Percentiles rank a stretch among this genome's conserved stretches.
Conservation (phyloP, 257 asterid species). For the Eustoma russellianum region DNA sequence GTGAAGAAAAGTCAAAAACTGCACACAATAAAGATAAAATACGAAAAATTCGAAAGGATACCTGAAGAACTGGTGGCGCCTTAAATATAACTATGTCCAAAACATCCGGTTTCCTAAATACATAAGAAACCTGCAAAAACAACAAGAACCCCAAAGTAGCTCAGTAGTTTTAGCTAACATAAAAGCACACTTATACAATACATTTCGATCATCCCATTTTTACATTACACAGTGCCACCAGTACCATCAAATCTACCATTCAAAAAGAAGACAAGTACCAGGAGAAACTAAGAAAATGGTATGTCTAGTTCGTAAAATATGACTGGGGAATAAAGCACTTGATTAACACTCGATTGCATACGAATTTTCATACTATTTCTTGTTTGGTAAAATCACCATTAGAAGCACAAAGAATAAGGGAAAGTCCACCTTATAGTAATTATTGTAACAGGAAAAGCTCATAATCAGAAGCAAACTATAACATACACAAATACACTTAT, state of each 20-base stretch:
- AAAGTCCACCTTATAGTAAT: too few species aligned
- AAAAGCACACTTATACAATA: neutral
- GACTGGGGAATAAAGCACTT: neutral
- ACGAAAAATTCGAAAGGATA: constrained; percentile 12
- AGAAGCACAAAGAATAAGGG: too few species aligned
- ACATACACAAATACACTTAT: too few species aligned
- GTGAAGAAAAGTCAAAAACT: neutral
- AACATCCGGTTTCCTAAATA: constrained; percentile 70
- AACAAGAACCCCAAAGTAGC: neutral
- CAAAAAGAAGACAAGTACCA: neutral
- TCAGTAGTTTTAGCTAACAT: neutral
- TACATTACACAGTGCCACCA: neutral
- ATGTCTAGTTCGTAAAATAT: neutral
- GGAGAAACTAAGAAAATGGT: neutral
- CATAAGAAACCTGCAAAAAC: constrained; percentile 63
- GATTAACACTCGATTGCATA: too few species aligned
- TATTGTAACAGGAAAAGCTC: too few species aligned
- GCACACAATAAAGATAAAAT: neutral
- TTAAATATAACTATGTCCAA: constrained; percentile 75
- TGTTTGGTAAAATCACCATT: too few species aligned
- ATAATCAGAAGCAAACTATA: too few species aligned
- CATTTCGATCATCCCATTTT: too few species aligned
- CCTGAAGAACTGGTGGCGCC: constrained; percentile 80
- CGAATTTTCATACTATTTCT: too few species aligned
- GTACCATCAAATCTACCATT: neutral